Conservation (phyloP, 305 asterid species). For the Plantago lanceolata region DNA sequence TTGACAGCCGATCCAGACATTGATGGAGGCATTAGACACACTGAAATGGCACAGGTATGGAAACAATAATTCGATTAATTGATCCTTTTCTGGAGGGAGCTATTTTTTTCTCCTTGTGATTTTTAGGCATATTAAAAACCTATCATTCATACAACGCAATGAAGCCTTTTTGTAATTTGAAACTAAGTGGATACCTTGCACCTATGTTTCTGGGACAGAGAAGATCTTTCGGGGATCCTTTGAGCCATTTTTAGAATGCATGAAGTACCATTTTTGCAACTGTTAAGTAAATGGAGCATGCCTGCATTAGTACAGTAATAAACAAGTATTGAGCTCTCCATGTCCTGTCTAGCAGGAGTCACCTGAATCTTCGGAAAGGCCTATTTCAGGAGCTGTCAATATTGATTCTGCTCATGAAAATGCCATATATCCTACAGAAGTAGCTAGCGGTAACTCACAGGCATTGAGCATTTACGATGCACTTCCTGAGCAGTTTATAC, state of each 20-base stretch:
- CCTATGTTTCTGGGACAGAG: no score
- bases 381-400: constrained; percentile 15
- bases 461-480: constrained; percentile 18
- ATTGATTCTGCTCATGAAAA: constrained; percentile 19
- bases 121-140: neutral
- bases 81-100: neutral
- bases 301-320: neutral
- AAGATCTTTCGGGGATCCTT: no score
- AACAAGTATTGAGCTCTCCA: constrained; percentile 5
- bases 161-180: no score
- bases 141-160: neutral
- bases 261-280: neutral
- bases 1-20: neutral
- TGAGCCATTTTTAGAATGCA: no score
- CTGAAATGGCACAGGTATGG: constrained; percentile 33
- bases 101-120: neutral
- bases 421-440: constrained; percentile 15
- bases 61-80: neutral
- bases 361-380: constrained; percentile 15
- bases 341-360: constrained; percentile 23
- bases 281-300: no score
- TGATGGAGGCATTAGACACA: constrained; percentile 11
- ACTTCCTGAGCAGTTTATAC: constrained; percentile 8
- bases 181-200: no score
- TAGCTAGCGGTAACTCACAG: constrained; percentile 10